Evolutionary conservation across 257 asterid genomes (phyloP).

Genomic region (Solanum rostratum): DNA sequence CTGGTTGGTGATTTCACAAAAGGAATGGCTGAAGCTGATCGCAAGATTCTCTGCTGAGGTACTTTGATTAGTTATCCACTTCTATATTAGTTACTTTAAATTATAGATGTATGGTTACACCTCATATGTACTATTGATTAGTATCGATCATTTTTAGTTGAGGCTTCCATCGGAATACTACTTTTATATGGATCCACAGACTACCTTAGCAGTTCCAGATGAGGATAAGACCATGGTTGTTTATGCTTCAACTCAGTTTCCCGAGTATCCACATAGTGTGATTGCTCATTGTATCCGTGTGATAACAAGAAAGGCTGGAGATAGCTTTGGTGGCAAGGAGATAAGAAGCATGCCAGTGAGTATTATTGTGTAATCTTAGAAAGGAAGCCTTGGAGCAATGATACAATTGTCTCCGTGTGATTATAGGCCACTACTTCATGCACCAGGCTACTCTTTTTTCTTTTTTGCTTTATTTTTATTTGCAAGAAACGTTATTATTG

Average conservation of each 20-base stretch:
- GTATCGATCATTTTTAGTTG: conserved; percentile 25
- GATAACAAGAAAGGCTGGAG: no score
- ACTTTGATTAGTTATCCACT: not conserved
- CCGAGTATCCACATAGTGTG: no score
- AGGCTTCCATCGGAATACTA: conserved; percentile 54
- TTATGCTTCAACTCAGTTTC: not conserved
- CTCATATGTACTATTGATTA: not conserved
- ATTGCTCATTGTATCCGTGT: no score
- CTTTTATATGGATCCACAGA: conserved; percentile 67
- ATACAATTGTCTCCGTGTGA: no score
- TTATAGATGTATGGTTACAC: not conserved
- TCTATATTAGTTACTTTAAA: not conserved
- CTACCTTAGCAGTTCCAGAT: conserved; percentile 66
- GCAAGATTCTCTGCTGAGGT: conserved; percentile 59
- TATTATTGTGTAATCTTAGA: not conserved
- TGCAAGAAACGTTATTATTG: no score
- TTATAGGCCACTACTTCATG: not conserved
- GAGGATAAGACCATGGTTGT: not conserved
- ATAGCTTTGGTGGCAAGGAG: conserved; percentile 79
- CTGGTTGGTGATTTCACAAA: conserved; percentile 47
- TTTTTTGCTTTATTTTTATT: no score
- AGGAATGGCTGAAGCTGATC: conserved; percentile 75
- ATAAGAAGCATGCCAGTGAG: conserved; percentile 43
- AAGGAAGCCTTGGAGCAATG: no score
- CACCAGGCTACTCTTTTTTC: not conserved